A percentile compares a stretch with the other conserved stretches of the same genome.
These are phyloP conservation scores for Colletotrichum spinosum DNA, from an alignment of 2,329 filamentous ascomycete species.

Conservation along the genomic window DNA sequence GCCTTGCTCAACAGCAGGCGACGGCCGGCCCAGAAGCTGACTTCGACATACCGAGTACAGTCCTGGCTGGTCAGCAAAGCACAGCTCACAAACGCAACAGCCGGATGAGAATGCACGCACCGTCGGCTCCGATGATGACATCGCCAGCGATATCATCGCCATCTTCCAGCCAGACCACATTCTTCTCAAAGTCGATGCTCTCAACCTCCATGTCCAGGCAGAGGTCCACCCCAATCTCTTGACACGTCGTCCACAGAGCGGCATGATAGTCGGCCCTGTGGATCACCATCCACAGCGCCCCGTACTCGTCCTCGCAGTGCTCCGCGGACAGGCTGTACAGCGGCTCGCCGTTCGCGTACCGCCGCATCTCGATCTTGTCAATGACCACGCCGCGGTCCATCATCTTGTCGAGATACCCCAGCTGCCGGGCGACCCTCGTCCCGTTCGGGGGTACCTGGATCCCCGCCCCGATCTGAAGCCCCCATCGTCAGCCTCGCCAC, in stretches of 20 bases:
- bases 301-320: not conserved
- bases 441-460: constrained; percentile 33
- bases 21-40: constrained; percentile 11
- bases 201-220: constrained; percentile 28
- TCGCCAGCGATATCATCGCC: constrained; percentile 30
- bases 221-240: constrained; percentile 13
- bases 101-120: not conserved
- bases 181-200: constrained; percentile 17
- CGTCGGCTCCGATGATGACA: constrained; percentile 26
- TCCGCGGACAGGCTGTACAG: constrained; percentile 8
- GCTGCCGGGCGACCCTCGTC: constrained; percentile 18
- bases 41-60: constrained; percentile 24
- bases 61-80: constrained; percentile 1
- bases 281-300: constrained; percentile 23
- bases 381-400: not conserved
- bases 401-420: constrained; percentile 23
- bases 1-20: constrained; percentile 13
- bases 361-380: constrained; percentile 17
- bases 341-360: constrained; percentile 13
- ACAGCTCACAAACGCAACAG: accelerated
- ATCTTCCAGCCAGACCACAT: constrained; percentile 19
- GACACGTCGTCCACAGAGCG: constrained; percentile 20
- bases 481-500: not conserved
- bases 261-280: constrained; percentile 28
- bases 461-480: constrained; percentile 25